Evolutionary conservation across 495 filamentous ascomycete genomes (phyloP).

Genomic region (Platismatia glauca): DNA sequence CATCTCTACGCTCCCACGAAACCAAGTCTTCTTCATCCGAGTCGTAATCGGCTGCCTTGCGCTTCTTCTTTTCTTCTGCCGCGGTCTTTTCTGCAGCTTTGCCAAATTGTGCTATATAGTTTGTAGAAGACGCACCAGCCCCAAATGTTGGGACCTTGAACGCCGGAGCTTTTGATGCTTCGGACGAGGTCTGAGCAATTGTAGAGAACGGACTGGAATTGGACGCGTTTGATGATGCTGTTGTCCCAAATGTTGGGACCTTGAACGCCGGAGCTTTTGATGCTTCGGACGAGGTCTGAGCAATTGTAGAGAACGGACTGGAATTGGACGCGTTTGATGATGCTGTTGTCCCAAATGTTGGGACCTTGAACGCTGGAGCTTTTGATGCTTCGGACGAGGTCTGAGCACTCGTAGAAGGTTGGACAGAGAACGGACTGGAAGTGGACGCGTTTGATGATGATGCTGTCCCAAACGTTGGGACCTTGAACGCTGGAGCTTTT

Average conservation of each 20-base stretch:
- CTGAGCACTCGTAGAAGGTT: conserved; percentile 3
- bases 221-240: not conserved
- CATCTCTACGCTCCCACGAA: conserved; percentile 29
- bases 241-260: conserved; percentile 18
- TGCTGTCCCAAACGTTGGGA: conserved; percentile 19
- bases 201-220: not conserved
- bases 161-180: conserved; percentile 10
- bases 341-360: conserved; percentile 16
- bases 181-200: not conserved
- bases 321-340: not conserved
- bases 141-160: conserved; percentile 23
- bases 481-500: conserved; percentile 13
- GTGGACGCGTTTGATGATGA: not conserved
- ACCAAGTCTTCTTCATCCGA: conserved; percentile 45
- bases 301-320: not conserved
- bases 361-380: conserved; percentile 19
- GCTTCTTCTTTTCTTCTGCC: conserved; percentile 40
- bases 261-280: conserved; percentile 13
- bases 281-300: not conserved
- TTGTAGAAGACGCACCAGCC: conserved; percentile 12
- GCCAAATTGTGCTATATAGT: conserved; percentile 29
- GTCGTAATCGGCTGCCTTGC: conserved; percentile 49
- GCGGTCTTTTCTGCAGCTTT: conserved; percentile 20
- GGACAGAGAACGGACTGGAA: not conserved
- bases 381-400: conserved; percentile 1